phyloP scores from a whole-genome alignment of 345 rosid genomes.

The Arabidopsis thaliana region DNA sequence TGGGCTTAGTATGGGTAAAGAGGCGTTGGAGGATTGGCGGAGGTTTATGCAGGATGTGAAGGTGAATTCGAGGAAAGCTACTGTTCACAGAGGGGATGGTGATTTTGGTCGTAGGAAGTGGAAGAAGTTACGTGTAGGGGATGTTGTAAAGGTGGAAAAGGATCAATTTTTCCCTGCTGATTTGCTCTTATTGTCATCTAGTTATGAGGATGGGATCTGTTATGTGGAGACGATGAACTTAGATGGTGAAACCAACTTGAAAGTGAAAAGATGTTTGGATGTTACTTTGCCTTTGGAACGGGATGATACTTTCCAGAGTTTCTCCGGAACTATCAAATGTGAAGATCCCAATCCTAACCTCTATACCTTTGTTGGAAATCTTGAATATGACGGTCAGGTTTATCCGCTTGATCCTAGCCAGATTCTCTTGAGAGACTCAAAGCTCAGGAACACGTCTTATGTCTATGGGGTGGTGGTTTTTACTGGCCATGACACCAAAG shows the following conservation, averaged over 20 bases:
- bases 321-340: constrained; percentile 54
- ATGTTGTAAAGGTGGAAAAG: constrained; percentile 64
- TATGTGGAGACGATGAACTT: constrained; percentile 88
- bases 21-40: constrained; percentile 78
- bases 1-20: constrained; percentile 73
- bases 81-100: constrained; percentile 56
- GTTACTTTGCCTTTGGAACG: constrained; percentile 53
- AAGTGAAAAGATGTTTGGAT: constrained; percentile 69
- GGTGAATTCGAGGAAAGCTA: constrained; percentile 56
- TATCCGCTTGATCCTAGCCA: constrained; percentile 63
- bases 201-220: constrained; percentile 81
- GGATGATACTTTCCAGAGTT: constrained; percentile 51
- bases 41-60: constrained; percentile 54
- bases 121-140: constrained; percentile 68
- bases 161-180: constrained; percentile 72
- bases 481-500: constrained; percentile 74
- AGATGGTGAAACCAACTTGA: constrained; percentile 79
- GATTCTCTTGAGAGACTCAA: constrained; percentile 75
- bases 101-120: constrained; percentile 55
- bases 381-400: constrained; percentile 54
- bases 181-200: constrained; percentile 69
- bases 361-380: constrained; percentile 71
- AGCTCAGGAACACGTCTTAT: constrained; percentile 72
- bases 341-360: constrained; percentile 84
- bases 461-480: constrained; percentile 74